A percentile compares a stretch with the other conserved stretches of the same genome.
Evolutionary conservation across 108 stramenopile species (phyloP).

Genomic region (Parietichytrium sp.): DNA sequence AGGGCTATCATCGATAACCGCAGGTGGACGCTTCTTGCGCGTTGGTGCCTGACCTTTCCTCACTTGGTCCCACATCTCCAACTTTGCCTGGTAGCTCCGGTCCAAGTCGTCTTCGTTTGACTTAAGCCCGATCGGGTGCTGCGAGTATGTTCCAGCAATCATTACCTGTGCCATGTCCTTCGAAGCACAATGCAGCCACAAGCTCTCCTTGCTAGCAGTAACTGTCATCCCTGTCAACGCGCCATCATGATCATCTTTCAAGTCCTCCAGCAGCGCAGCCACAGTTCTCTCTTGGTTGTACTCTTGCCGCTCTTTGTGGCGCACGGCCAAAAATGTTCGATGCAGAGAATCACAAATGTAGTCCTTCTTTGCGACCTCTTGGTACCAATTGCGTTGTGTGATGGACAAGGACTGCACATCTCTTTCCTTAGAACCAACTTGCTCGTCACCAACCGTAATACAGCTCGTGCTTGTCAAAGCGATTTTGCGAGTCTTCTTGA

Average conservation of each 20-base stretch:
- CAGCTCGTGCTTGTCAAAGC: not conserved
- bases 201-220: not conserved
- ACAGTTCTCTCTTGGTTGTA: not conserved
- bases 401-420: not conserved
- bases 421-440: not conserved
- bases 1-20: not conserved
- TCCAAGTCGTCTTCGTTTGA: not conserved
- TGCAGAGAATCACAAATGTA: not conserved
- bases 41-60: too few species aligned
- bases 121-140: not conserved
- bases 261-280: not conserved
- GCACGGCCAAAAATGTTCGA: not conserved
- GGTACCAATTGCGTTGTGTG: not conserved
- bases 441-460: not conserved
- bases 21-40: too few species aligned
- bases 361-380: not conserved
- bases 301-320: not conserved
- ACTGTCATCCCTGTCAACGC: not conserved
- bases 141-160: not conserved
- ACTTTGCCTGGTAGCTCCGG: not conserved
- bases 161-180: not conserved
- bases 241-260: not conserved
- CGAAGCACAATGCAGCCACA: not conserved
- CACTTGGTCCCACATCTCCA: not conserved
- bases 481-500: not conserved